These are phyloP conservation scores for Fusarium burgessii DNA, from an alignment of 2,329 filamentous ascomycete genomes.

Conservation along the genomic window DNA sequence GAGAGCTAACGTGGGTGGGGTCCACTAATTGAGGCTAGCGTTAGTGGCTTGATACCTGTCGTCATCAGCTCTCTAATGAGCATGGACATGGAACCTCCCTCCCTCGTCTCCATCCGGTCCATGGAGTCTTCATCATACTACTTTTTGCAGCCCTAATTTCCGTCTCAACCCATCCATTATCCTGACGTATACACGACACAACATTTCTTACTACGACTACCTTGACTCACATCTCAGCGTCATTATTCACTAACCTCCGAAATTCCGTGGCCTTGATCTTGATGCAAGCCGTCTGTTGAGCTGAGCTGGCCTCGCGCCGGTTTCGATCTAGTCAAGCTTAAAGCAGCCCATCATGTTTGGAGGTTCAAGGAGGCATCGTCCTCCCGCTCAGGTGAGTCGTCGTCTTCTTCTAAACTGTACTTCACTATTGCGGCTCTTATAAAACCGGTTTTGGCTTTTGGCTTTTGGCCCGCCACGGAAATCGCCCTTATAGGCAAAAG, in stretches of 20 bases:
- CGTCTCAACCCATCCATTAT: conserved; percentile 21
- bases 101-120: background rate
- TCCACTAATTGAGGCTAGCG: conserved; percentile 29
- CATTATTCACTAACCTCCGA: conserved; percentile 8
- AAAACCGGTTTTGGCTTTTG: conserved; percentile 41
- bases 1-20: conserved; percentile 21
- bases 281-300: conserved; percentile 39
- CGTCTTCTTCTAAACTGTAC: conserved; percentile 14
- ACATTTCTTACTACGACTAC: conserved; percentile 14
- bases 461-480: conserved; percentile 35
- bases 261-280: conserved; percentile 36
- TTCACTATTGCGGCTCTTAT: conserved; percentile 18
- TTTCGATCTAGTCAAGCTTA: conserved; percentile 35
- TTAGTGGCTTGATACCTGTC: conserved; percentile 46
- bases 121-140: conserved; percentile 14
- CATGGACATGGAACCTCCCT: conserved; percentile 33
- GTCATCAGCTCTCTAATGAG: conserved; percentile 37
- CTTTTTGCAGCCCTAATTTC: conserved; percentile 27
- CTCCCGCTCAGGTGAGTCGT: conserved; percentile 62
- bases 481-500: conserved; percentile 12
- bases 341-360: conserved; percentile 59
- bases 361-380: conserved; percentile 62
- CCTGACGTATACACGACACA: conserved; percentile 14
- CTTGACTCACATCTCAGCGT: conserved; percentile 27
- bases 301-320: conserved; percentile 38